phyloP scores from a whole-genome alignment of 2,329 filamentous ascomycete genomes.

The Botrytis squamosa region DNA sequence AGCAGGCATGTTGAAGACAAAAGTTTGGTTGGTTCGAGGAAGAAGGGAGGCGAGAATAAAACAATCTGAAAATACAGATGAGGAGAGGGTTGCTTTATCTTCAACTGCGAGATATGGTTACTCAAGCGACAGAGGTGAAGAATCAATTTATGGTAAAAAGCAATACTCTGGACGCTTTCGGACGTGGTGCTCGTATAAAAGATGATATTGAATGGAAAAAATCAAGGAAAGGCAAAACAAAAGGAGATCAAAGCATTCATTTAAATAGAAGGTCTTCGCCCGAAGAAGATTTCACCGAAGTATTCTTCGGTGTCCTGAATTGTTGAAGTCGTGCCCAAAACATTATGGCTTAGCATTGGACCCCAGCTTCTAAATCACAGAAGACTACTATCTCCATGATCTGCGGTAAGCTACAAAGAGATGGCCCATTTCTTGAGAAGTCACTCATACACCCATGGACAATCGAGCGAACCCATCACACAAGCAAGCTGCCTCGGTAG shows the following conservation, averaged over 20 bases:
- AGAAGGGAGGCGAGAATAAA: not conserved
- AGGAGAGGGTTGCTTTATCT: not conserved
- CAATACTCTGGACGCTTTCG: not conserved
- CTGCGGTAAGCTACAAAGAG: not conserved
- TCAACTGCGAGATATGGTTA: not conserved
- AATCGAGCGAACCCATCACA: not conserved
- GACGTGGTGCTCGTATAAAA: not conserved
- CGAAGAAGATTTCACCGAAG: not conserved
- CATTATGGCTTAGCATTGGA: conserved; percentile 4
- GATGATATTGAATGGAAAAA: not conserved
- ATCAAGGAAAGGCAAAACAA: not conserved
- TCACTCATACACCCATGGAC: not conserved
- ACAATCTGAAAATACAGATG: not conserved
- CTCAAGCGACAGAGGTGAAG: not conserved
- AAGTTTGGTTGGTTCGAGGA: not conserved
- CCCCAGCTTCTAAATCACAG: not conserved
- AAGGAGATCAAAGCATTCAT: not conserved
- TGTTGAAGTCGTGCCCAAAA: not conserved
- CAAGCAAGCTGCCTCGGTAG: not conserved
- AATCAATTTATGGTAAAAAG: not conserved
- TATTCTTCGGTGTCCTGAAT: not conserved
- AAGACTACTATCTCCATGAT: not conserved
- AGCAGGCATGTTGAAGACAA: conserved; percentile 4
- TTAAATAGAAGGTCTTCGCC: not conserved
- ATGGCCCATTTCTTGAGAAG: not conserved